Conservation (phyloP, 805 yeast genomes). For the Monosporozyma solicola region DNA sequence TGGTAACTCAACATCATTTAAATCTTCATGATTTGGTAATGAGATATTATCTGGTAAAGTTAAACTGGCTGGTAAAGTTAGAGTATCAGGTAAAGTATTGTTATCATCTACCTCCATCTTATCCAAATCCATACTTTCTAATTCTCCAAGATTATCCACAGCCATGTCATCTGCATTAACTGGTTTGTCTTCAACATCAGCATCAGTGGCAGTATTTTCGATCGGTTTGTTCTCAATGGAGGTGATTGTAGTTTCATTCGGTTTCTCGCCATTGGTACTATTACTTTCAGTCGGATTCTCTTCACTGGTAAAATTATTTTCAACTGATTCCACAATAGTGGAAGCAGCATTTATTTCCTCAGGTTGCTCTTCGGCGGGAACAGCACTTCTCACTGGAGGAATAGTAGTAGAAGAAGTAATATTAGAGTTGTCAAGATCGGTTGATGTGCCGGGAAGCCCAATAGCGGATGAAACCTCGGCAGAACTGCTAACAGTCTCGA, state of each 20-base stretch:
- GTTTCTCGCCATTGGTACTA: not conserved
- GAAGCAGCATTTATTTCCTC: too few species aligned
- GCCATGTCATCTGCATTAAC: not conserved
- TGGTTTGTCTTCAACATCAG: not conserved
- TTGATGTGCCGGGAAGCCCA: not conserved
- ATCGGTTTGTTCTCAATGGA: not conserved
- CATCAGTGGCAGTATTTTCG: not conserved
- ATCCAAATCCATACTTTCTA: not conserved
- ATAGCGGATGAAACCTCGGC: not conserved
- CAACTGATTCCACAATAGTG: not conserved
- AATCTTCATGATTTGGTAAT: not conserved
- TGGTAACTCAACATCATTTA: not conserved
- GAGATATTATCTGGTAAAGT: not conserved
- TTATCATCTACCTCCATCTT: not conserved
- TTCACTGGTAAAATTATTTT: not conserved
- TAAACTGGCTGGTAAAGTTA: not conserved
- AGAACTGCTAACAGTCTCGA: too few species aligned
- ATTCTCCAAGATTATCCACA: not conserved
- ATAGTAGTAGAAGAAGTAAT: too few species aligned
- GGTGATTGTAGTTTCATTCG: not conserved
- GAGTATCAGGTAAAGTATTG: not conserved
- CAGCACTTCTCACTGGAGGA: too few species aligned
- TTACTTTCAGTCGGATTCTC: not conserved
- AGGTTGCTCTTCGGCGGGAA: too few species aligned
- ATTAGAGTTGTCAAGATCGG: too few species aligned